Percentiles rank a stretch among this genome's conserved stretches.
Evolutionary conservation across 257 asterid genomes (phyloP).

Genomic region (Eustoma russellianum): DNA sequence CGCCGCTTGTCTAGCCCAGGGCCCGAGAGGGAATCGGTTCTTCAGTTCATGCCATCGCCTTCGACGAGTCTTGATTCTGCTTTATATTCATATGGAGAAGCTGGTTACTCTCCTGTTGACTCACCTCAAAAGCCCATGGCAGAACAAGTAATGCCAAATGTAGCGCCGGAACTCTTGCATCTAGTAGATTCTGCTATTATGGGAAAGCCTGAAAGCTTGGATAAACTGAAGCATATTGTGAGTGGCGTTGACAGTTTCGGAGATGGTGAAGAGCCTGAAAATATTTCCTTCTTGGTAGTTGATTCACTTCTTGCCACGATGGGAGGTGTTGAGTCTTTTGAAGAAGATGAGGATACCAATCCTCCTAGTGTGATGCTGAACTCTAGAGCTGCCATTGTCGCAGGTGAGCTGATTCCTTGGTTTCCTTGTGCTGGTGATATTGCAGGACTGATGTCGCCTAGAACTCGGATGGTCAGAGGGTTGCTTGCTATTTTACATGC

Average conservation of each 20-base stretch:
- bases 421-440: constrained; percentile 78
- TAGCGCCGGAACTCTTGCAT: constrained; percentile 95
- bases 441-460: constrained; percentile 85
- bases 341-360: constrained; percentile 79
- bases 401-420: constrained; percentile 94
- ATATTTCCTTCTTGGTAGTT: constrained; percentile 68
- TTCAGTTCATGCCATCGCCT: constrained; percentile 38
- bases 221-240: constrained; percentile 69
- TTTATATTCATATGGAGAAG: constrained; percentile 40
- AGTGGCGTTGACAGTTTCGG: constrained; percentile 86
- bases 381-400: constrained; percentile 97
- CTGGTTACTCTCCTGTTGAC: constrained; percentile 45
- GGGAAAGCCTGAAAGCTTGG: constrained; percentile 95
- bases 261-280: constrained; percentile 58
- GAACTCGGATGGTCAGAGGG: constrained; percentile 96
- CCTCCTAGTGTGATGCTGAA: constrained; percentile 99
- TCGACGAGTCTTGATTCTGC: constrained; percentile 55
- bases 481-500: constrained; percentile 93
- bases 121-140: constrained; percentile 65
- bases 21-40: constrained; percentile 31
- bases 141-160: constrained; percentile 55
- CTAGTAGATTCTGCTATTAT: constrained; percentile 96
- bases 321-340: constrained; percentile 99
- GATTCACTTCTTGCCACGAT: constrained; percentile 97
- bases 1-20: constrained; percentile 44